phyloP scores from a whole-genome alignment of 805 yeast genomes.

The Candida suzukii region DNA sequence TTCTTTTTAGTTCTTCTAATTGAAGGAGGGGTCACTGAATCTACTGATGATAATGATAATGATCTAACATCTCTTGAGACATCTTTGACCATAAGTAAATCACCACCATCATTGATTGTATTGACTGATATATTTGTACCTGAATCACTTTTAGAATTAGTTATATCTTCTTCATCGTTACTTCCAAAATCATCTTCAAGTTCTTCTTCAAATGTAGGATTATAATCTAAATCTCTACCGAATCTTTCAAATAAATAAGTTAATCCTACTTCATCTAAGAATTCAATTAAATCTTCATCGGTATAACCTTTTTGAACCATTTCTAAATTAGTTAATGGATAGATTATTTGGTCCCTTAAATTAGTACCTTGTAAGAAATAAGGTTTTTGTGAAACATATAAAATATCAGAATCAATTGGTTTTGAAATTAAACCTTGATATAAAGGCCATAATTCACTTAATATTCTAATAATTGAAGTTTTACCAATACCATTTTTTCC shows the following conservation, averaged over 20 bases:
- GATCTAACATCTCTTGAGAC: not conserved
- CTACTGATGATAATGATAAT: not conserved
- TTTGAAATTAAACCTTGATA: conserved; percentile 77
- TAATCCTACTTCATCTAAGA: conserved; percentile 68
- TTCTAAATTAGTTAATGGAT: conserved; percentile 73
- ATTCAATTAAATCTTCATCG: conserved; percentile 62
- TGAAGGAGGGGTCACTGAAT: conserved; percentile 7
- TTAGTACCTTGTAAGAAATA: conserved; percentile 74
- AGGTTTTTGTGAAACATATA: conserved; percentile 80
- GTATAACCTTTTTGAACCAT: conserved; percentile 66
- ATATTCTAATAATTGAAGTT: conserved; percentile 73
- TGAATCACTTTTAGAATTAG: not conserved
- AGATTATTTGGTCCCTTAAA: conserved; percentile 84
- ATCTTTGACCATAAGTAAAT: conserved; percentile 16
- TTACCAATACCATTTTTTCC: conserved; percentile 92
- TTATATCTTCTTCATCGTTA: conserved; percentile 30
- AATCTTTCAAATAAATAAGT: conserved; percentile 73
- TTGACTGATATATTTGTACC: conserved; percentile 24
- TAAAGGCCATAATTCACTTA: conserved; percentile 90
- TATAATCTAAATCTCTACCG: conserved; percentile 41
- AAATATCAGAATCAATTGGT: conserved; percentile 61
- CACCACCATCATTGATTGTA: not conserved
- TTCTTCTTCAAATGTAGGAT: conserved; percentile 14
- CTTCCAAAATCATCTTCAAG: not conserved
- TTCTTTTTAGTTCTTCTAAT: conserved; percentile 9